A percentile compares a stretch with the other conserved stretches of the same genome.
Conservation (phyloP, 2,329 filamentous ascomycete genomes). For the Thelonectria discophora region DNA sequence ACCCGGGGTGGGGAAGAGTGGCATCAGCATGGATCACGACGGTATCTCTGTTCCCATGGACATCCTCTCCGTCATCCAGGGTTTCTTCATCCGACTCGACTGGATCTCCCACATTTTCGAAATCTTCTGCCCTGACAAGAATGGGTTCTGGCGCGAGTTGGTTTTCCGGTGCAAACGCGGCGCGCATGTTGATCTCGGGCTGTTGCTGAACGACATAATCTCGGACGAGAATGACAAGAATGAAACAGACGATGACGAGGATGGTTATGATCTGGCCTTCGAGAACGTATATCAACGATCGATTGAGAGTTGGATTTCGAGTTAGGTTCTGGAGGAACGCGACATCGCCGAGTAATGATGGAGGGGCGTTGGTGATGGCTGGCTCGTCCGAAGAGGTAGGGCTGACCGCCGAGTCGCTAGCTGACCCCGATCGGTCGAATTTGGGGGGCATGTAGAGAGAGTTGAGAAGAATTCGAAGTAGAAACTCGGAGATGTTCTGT, state of each 20-base stretch:
- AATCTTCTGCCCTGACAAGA: slow-evolving; percentile 37
- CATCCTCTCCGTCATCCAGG: slow-evolving; percentile 40
- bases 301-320: slow-evolving; percentile 76
- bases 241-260: slow-evolving; percentile 90
- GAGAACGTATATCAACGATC: slow-evolving; percentile 80
- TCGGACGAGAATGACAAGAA: slow-evolving; percentile 93
- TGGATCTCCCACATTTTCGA: slow-evolving; percentile 33
- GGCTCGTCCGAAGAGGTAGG: slow-evolving; percentile 30
- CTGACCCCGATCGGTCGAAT: slow-evolving; percentile 32
- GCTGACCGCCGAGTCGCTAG: slow-evolving; percentile 12
- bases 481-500: slow-evolving; percentile 46
- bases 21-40: slow-evolving; percentile 23
- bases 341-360: slow-evolving; percentile 64
- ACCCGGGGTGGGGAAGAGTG: slow-evolving; percentile 21
- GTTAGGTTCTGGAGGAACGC: slow-evolving; percentile 69
- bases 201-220: slow-evolving; percentile 99
- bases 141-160: slow-evolving; percentile 40
- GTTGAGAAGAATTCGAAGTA: slow-evolving; percentile 44
- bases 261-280: slow-evolving; percentile 96
- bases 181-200: slow-evolving; percentile 86
- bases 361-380: slow-evolving; percentile 18
- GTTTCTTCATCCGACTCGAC: slow-evolving; percentile 46
- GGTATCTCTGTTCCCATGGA: slow-evolving; percentile 23
- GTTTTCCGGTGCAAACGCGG: slow-evolving; percentile 61
- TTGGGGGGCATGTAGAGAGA: slow-evolving; percentile 42